Evolutionary conservation across 179 eudicot genomes (phyloP).

Genomic region (Pouteria campechiana): DNA sequence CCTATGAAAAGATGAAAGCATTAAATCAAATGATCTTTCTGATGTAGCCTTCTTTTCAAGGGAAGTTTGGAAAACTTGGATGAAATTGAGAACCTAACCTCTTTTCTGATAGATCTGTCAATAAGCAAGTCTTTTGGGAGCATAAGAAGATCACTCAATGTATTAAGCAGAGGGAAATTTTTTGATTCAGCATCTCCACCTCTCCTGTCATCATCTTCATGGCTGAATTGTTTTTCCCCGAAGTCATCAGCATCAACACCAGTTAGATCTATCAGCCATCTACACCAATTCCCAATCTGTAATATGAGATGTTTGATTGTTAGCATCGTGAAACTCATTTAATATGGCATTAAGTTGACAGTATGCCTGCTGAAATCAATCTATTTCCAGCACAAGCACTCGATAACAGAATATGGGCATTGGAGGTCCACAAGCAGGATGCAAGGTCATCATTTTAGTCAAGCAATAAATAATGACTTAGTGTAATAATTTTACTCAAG

Average conservation of each 20-base stretch:
- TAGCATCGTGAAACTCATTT: too few relatives aligned
- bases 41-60: neutral
- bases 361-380: too few relatives aligned
- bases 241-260: conserved; percentile 62
- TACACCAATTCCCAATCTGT: conserved; percentile 91
- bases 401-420: too few relatives aligned
- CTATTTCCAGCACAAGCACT: too few relatives aligned
- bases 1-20: conserved; percentile 23
- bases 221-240: conserved; percentile 20
- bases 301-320: too few relatives aligned
- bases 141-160: conserved; percentile 93
- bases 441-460: too few relatives aligned
- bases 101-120: conserved; percentile 61
- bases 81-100: conserved; percentile 22
- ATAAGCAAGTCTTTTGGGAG: conserved; percentile 82
- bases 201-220: conserved; percentile 12
- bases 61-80: neutral
- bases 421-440: too few relatives aligned
- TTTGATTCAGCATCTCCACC: conserved; percentile 32
- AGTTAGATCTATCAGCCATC: conserved; percentile 71
- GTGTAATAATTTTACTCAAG: too few relatives aligned
- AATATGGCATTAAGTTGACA: too few relatives aligned
- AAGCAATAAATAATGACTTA: too few relatives aligned
- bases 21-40: too few relatives aligned
- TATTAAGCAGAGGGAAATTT: conserved; percentile 68